These are phyloP conservation scores for Mercurialis annua DNA, from an alignment of 345 rosid genomes.

Conservation along the genomic window DNA sequence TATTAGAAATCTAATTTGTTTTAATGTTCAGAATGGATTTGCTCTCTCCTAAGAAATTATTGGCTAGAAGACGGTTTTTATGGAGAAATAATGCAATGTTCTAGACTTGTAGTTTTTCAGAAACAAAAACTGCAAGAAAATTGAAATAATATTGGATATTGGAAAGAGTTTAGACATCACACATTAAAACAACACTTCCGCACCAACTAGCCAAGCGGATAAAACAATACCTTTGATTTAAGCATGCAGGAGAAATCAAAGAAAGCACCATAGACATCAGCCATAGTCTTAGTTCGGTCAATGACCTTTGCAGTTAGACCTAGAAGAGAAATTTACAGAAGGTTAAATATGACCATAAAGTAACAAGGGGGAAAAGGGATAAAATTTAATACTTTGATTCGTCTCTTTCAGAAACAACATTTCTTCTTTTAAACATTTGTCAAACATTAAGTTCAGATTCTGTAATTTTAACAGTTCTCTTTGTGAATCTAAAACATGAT, in stretches of 20 bases:
- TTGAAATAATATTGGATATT: not conserved
- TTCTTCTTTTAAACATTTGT: not conserved
- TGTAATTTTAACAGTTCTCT: not conserved
- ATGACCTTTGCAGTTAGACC: slow-evolving; percentile 92
- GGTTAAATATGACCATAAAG: not conserved
- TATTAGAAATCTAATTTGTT: no score
- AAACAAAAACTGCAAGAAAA: not conserved
- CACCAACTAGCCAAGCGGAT: not conserved
- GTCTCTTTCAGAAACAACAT: slow-evolving; percentile 2
- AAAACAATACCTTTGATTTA: slow-evolving; percentile 52
- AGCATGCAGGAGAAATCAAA: slow-evolving; percentile 71
- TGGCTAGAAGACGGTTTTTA: not conserved
- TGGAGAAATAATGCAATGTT: not conserved
- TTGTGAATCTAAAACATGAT: not conserved
- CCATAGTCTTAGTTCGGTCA: slow-evolving; percentile 73
- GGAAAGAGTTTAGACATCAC: not conserved
- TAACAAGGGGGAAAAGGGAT: not conserved
- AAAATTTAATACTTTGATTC: not conserved
- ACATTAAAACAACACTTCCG: not conserved
- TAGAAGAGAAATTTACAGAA: slow-evolving; percentile 21
- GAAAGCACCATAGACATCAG: slow-evolving; percentile 89
- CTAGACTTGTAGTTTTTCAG: not conserved
- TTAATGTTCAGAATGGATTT: not conserved
- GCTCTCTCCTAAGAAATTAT: not conserved
- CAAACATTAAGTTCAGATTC: not conserved